A percentile compares a stretch with the other conserved stretches of the same genome.
phyloP scores from a whole-genome alignment of 2,329 filamentous ascomycete genomes.

The Aspergillus tubingensis region DNA sequence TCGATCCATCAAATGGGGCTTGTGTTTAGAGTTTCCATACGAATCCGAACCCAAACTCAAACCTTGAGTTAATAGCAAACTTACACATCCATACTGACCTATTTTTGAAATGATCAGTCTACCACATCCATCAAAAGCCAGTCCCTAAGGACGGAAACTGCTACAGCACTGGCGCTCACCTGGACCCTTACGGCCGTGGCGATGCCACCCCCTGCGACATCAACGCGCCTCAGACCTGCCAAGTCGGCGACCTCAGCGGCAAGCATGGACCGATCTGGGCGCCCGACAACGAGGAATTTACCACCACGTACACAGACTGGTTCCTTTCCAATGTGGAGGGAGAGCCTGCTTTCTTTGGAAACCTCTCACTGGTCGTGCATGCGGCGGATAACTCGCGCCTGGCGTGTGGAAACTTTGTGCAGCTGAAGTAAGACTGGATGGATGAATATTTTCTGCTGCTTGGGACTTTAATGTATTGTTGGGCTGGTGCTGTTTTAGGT shows the following conservation, averaged over 20 bases:
- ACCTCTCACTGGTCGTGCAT: slow-evolving; percentile 58
- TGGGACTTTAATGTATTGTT: not conserved
- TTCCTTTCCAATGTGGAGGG: slow-evolving; percentile 50
- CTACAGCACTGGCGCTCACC: slow-evolving; percentile 65
- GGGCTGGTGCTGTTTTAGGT: not conserved
- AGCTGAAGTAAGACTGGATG: not conserved
- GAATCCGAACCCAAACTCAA: slow-evolving; percentile 10
- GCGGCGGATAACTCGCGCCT: slow-evolving; percentile 55
- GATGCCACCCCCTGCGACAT: slow-evolving; percentile 64
- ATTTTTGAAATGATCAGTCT: slow-evolving; percentile 45
- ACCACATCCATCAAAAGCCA: slow-evolving; percentile 70
- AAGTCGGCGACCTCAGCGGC: slow-evolving; percentile 75
- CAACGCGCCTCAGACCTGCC: slow-evolving; percentile 62
- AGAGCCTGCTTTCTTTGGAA: slow-evolving; percentile 54
- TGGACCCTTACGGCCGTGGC: slow-evolving; percentile 69
- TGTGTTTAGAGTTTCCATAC: not conserved
- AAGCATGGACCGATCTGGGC: slow-evolving; percentile 66
- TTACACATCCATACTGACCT: not conserved
- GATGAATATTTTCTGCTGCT: not conserved
- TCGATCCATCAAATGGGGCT: not conserved
- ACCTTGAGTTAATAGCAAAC: not conserved
- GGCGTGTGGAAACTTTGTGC: slow-evolving; percentile 58
- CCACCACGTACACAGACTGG: slow-evolving; percentile 46
- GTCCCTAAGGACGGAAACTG: slow-evolving; percentile 71
- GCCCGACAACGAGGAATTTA: slow-evolving; percentile 42